Conservation (phyloP, 2,329 filamentous ascomycete genomes). For the Ophiostoma perfectum region DNA sequence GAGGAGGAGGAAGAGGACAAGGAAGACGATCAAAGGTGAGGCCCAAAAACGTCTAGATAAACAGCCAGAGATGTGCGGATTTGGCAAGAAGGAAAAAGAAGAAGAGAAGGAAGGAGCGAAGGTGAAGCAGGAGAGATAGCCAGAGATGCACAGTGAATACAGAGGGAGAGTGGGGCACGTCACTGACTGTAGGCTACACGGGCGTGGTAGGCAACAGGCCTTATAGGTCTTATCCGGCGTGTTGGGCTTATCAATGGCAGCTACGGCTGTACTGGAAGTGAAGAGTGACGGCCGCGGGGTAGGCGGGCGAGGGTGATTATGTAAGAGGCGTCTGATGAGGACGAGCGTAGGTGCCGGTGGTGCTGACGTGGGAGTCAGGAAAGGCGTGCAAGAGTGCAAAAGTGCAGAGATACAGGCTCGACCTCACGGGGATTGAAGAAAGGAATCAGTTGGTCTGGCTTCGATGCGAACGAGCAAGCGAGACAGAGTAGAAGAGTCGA, state of each 20-base stretch:
- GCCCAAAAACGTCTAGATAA: neutral
- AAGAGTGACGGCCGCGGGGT: slow-evolving; percentile 4
- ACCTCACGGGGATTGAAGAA: too few species aligned
- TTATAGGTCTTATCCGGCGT: slow-evolving; percentile 2
- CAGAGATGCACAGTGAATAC: slow-evolving; percentile 17
- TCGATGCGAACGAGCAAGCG: too few species aligned
- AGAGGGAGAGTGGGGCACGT: neutral
- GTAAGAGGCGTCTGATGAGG: neutral
- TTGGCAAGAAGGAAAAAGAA: neutral
- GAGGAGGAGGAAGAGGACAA: neutral
- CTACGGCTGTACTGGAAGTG: neutral
- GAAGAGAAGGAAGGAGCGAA: slow-evolving; percentile 10
- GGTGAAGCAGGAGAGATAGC: neutral
- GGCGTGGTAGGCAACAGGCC: neutral
- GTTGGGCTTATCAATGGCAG: neutral
- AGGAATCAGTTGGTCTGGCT: too few species aligned
- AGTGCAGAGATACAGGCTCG: too few species aligned
- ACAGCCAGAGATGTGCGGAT: neutral
- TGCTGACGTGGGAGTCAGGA: too few species aligned
- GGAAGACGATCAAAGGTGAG: neutral
- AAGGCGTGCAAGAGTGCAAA: too few species aligned
- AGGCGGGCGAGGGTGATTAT: neutral
- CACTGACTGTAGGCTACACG: neutral
- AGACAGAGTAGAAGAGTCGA: neutral
- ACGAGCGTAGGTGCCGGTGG: neutral